Evolutionary conservation across 768 basidiomycete species (phyloP).

Genomic region (Candolleomyces eurysporus): DNA sequence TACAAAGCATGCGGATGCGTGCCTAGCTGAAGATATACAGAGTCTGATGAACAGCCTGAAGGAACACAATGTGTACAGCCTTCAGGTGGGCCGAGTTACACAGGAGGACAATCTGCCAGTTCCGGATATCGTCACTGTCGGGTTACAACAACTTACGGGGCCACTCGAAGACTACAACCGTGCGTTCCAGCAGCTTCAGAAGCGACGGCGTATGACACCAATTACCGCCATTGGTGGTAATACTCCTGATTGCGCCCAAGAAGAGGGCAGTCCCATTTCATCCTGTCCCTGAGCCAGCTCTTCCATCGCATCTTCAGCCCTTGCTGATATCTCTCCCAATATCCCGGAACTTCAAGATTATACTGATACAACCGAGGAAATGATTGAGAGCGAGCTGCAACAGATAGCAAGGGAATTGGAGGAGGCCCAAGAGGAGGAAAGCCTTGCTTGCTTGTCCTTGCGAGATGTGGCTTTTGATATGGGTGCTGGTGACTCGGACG

Average conservation of each 20-base stretch:
- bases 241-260: background rate
- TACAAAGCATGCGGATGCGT: conserved; percentile 14
- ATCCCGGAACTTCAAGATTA: background rate
- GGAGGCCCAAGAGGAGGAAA: background rate
- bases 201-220: conserved; percentile 5
- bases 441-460: background rate
- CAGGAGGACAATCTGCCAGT: conserved; percentile 15
- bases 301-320: background rate
- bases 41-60: conserved; percentile 20
- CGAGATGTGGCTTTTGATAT: conserved; percentile 1
- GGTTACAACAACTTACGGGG: conserved; percentile 4
- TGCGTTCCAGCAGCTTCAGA: conserved; percentile 9
- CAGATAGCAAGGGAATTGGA: background rate
- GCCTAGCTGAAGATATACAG: conserved; percentile 18
- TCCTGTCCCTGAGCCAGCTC: background rate
- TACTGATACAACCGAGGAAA: background rate
- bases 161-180: conserved; percentile 11
- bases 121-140: conserved; percentile 9
- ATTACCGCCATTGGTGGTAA: background rate
- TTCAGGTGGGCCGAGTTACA: conserved; percentile 14
- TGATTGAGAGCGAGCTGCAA: background rate
- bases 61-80: conserved; percentile 19
- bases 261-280: background rate
- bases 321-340: background rate
- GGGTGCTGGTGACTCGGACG: background rate